Conservation (phyloP, 169 alveolate genomes). For the Plasmodium ovale region DNA sequence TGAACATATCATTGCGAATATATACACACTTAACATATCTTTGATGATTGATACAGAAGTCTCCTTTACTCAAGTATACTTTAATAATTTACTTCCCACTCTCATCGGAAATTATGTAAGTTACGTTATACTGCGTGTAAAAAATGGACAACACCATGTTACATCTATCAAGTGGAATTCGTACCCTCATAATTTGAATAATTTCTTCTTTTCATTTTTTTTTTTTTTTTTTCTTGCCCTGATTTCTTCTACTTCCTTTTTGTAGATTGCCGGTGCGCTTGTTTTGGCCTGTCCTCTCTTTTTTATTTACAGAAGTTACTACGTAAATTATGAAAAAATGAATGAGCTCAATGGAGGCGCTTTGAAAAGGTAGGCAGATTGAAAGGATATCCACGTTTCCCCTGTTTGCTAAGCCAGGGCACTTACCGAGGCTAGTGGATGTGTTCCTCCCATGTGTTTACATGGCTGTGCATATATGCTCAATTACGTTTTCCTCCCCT, state of each 20-base stretch:
- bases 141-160: background rate
- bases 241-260: background rate
- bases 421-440: too few species aligned
- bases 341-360: background rate
- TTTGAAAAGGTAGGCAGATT: slow-evolving; percentile 9
- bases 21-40: slow-evolving; percentile 83
- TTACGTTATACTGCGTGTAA: background rate
- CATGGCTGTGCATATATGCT: background rate
- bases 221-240: background rate
- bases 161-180: too few species aligned
- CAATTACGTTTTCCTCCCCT: background rate
- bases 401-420: too few species aligned
- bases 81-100: slow-evolving; percentile 79
- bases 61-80: slow-evolving; percentile 68
- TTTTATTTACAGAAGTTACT: slow-evolving; percentile 11
- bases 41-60: slow-evolving; percentile 72
- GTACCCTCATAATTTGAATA: background rate
- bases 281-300: slow-evolving; percentile 41
- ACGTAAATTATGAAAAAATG: slow-evolving; percentile 16
- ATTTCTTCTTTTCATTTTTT: background rate
- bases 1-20: slow-evolving; percentile 86
- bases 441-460: too few species aligned
- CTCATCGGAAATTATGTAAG: slow-evolving; percentile 80
- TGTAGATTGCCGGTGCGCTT: slow-evolving; percentile 49
- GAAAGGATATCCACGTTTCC: too few species aligned